Evolutionary conservation across 2,329 filamentous ascomycete genomes (phyloP).

Genomic region (Plenodomus lindquistii): DNA sequence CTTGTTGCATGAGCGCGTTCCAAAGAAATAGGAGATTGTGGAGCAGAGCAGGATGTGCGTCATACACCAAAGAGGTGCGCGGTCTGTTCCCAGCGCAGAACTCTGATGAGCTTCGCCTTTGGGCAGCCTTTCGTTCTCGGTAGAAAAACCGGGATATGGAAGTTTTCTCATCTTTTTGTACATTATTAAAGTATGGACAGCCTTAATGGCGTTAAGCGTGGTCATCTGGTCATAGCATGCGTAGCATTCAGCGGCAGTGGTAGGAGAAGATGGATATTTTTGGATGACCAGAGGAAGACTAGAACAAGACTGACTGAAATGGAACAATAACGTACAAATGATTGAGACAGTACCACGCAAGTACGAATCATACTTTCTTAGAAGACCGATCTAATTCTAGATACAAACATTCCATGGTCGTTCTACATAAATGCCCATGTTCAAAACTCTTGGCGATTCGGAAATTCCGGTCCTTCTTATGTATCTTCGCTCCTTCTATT

Average conservation of each 20-base stretch:
- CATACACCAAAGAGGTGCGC: slow-evolving; percentile 2
- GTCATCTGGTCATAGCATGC: background rate
- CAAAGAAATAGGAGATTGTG: too few relatives aligned
- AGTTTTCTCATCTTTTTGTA: background rate
- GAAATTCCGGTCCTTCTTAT: too few relatives aligned
- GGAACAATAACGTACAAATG: too few relatives aligned
- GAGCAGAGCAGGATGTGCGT: background rate
- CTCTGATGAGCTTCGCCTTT: background rate
- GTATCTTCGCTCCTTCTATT: too few relatives aligned
- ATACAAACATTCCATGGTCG: too few relatives aligned
- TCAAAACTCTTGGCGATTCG: too few relatives aligned
- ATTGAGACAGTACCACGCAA: too few relatives aligned
- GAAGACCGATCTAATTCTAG: too few relatives aligned
- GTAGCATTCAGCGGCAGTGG: background rate
- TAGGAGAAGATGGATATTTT: background rate
- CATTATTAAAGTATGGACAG: slow-evolving; percentile 2
- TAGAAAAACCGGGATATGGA: background rate
- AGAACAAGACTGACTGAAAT: background rate
- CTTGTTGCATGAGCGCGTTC: background rate
- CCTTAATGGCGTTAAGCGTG: background rate
- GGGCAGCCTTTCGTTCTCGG: background rate
- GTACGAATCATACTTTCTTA: too few relatives aligned
- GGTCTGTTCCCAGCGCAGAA: background rate
- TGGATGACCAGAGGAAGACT: background rate
- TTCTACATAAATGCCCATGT: too few relatives aligned